A percentile compares a stretch with the other conserved stretches of the same genome.
These are phyloP conservation scores for Hymenoscyphus albidus DNA, from an alignment of 2,329 filamentous ascomycete species.

Conservation along the genomic window DNA sequence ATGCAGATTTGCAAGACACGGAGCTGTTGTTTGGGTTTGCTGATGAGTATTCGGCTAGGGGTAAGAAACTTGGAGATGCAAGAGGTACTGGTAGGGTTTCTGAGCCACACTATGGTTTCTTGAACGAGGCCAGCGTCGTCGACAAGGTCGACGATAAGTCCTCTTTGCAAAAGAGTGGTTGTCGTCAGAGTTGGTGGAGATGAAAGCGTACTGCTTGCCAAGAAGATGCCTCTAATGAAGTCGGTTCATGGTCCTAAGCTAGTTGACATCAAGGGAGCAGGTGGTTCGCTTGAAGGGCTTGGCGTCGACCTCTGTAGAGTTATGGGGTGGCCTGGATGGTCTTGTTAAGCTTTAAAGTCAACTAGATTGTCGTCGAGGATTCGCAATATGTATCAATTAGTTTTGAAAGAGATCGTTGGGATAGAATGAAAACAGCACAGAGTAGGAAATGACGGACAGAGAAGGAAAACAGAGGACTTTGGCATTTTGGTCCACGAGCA, in stretches of 20 bases:
- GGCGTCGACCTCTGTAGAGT: background rate
- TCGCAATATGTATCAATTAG: no score
- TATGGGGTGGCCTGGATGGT: background rate
- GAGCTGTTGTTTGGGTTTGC: background rate
- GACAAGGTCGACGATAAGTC: background rate
- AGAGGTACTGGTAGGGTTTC: background rate
- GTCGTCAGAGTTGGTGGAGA: background rate
- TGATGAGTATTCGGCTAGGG: background rate
- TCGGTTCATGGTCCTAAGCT: background rate
- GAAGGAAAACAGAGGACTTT: background rate
- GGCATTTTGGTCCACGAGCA: background rate
- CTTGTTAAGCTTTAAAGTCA: no score
- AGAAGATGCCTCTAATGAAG: background rate
- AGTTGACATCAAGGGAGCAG: background rate
- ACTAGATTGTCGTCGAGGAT: no score
- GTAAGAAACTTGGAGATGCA: background rate
- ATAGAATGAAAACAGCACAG: background rate
- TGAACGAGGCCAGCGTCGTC: background rate
- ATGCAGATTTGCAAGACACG: background rate
- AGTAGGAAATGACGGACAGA: no score
- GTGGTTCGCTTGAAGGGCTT: background rate
- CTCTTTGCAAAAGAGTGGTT: background rate
- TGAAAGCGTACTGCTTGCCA: background rate
- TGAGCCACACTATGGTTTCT: background rate
- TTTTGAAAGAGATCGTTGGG: no score